phyloP scores from a whole-genome alignment of 2,329 filamentous ascomycete genomes.

The Epichloe baconii region DNA sequence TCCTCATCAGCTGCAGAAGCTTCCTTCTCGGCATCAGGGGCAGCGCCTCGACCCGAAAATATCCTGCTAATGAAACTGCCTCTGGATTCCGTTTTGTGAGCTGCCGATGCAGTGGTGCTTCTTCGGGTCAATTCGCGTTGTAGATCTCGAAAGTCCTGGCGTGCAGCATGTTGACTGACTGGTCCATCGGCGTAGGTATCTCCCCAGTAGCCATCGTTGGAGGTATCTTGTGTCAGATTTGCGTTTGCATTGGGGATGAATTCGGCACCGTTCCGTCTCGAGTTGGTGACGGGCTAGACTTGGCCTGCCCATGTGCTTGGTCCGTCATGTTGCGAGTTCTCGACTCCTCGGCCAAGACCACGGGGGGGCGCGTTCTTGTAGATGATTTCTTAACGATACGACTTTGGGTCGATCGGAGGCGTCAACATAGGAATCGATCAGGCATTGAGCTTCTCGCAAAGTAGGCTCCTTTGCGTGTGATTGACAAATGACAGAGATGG shows the following conservation, averaged over 20 bases:
- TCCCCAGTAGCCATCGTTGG: constrained; percentile 14
- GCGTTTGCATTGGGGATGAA: not conserved
- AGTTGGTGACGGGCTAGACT: not conserved
- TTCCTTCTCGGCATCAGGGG: constrained; percentile 3
- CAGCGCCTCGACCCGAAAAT: not conserved
- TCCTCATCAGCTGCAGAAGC: not conserved
- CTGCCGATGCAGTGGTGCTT: constrained; percentile 5
- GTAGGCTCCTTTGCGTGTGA: too few relatives aligned
- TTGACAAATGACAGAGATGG: too few relatives aligned
- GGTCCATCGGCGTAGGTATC: constrained; percentile 11
- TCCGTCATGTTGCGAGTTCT: not conserved
- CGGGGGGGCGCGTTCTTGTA: too few relatives aligned
- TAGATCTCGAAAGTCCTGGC: constrained; percentile 11
- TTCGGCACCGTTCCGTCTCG: not conserved
- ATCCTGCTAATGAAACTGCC: not conserved
- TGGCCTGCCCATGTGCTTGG: not conserved
- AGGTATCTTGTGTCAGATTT: not conserved
- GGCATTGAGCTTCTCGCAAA: too few relatives aligned
- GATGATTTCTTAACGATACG: too few relatives aligned
- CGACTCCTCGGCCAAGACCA: too few relatives aligned
- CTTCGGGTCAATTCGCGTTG: constrained; percentile 13
- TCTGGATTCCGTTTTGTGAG: not conserved
- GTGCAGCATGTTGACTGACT: constrained; percentile 8
- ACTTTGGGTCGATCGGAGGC: too few relatives aligned
- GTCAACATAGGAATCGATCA: too few relatives aligned